Evolutionary conservation across 148 eudicot species (phyloP), one percentile per base, ranked within the genome.

Genomic region (Vaccinium vitisidaea): DNA sequence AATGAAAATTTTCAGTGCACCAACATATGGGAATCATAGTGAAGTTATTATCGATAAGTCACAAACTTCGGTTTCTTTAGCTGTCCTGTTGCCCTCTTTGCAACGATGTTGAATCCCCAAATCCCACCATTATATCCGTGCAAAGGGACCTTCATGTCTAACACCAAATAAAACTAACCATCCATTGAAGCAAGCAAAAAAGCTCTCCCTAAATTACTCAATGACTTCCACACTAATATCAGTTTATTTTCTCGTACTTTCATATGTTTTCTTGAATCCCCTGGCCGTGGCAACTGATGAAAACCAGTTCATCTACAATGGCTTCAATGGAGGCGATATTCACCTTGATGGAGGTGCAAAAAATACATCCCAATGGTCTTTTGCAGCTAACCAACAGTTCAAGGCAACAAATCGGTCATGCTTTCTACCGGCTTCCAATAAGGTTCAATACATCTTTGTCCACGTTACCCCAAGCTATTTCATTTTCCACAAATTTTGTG

Each of bases 371-470:
- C 32, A 81, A 81, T 77, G 89, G 89, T 32, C 86, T 87, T 3
- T 16, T 84, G 69, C 69, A 77, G 82, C 73, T 87, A 39, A 87
- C 89, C 46, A 87, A 81, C 86, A 70, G 63, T 46, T 61, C 89
- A 1, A 53, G 14, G 67, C 86, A 84, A 21, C 67, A 79, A 81
- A 77, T 58, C 25, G 86, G 86, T 21, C 86, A 82, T 69, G 86
- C 71, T 52, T 87, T 87, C 65, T 77, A 65, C 55, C 89, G 67
- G 43, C 36, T 76, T 54, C 84, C 86, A 48, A 2, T 87, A 5
- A 77, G 56, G 49, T 76, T 76, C 23, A 6, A 76, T n/a, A 76
- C 27, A 5, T n/a, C 79, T 21, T 49, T 56, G n/a, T 61, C 73
- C 74, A 16, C 21, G 36, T 61, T 39, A 39, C 8, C 2, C 30